phyloP scores from a whole-genome alignment of 1,139 yeast species.

The Taiozyma sp. region DNA sequence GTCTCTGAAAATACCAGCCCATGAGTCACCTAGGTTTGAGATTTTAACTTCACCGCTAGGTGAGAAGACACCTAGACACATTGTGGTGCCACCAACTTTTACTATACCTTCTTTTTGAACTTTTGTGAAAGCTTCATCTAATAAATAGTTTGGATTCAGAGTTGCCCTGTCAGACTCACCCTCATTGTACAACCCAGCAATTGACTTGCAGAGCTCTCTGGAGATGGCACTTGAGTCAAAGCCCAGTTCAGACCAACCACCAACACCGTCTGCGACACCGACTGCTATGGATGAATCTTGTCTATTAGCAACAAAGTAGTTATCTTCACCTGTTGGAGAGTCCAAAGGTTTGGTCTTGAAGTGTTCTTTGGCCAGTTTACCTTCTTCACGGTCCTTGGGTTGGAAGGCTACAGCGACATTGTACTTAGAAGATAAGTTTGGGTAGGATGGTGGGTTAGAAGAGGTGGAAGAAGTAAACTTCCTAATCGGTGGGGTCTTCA shows the following conservation, averaged over 20 bases:
- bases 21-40: conserved; percentile 91
- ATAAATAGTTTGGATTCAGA: conserved; percentile 43
- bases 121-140: conserved; percentile 50
- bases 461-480: conserved; percentile 5
- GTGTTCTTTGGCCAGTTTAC: conserved; percentile 28
- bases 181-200: conserved; percentile 26
- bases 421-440: conserved; percentile 32
- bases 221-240: conserved; percentile 83
- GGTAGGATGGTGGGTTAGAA: conserved; percentile 5
- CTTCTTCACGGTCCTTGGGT: conserved; percentile 62
- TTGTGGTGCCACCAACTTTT: conserved; percentile 94
- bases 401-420: conserved; percentile 66
- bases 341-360: conserved; percentile 24
- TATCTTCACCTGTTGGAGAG: conserved; percentile 86
- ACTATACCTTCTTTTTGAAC: conserved; percentile 54
- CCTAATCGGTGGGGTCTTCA: background rate
- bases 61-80: conserved; percentile 75
- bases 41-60: conserved; percentile 53
- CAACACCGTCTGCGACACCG: conserved; percentile 97
- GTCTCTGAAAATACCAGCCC: conserved; percentile 82
- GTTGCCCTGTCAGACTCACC: conserved; percentile 7
- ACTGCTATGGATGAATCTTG: conserved; percentile 44
- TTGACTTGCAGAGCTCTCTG: conserved; percentile 55
- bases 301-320: conserved; percentile 52
- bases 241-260: conserved; percentile 95